These are phyloP conservation scores for Marasmius oreades DNA, from an alignment of 1,284 basidiomycete genomes.

Conservation along the genomic window DNA sequence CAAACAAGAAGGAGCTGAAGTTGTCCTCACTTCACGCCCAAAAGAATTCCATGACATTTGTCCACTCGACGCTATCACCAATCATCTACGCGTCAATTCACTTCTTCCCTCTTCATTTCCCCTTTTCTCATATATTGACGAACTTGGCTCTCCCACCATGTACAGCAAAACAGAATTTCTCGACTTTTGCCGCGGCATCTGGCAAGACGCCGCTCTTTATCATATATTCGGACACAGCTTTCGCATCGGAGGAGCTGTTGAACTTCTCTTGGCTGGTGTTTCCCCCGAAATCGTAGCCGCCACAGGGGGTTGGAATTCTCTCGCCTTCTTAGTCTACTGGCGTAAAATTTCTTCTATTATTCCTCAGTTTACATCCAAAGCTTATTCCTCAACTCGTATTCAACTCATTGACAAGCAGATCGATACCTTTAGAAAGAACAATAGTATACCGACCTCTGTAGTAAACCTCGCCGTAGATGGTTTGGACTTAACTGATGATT, in stretches of 20 bases:
- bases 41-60: not conserved
- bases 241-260: constrained; percentile 25
- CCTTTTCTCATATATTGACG: not conserved
- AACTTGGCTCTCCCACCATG: not conserved
- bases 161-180: not conserved
- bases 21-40: not conserved
- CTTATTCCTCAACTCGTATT: not conserved
- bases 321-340: no score
- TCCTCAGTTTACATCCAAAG: not conserved
- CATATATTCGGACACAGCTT: constrained; percentile 22
- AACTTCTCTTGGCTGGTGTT: no score
- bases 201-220: constrained; percentile 5
- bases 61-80: not conserved
- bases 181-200: constrained; percentile 9
- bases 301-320: no score
- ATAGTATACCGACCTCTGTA: not conserved
- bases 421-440: no score
- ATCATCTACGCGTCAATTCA: not conserved
- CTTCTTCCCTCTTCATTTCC: not conserved
- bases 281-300: no score
- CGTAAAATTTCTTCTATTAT: no score
- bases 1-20: not conserved
- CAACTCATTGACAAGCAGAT: not conserved
- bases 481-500: no score
- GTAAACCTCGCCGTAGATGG: not conserved